phyloP scores from a whole-genome alignment of 441 rosid genomes.

The Kokia cookei region DNA sequence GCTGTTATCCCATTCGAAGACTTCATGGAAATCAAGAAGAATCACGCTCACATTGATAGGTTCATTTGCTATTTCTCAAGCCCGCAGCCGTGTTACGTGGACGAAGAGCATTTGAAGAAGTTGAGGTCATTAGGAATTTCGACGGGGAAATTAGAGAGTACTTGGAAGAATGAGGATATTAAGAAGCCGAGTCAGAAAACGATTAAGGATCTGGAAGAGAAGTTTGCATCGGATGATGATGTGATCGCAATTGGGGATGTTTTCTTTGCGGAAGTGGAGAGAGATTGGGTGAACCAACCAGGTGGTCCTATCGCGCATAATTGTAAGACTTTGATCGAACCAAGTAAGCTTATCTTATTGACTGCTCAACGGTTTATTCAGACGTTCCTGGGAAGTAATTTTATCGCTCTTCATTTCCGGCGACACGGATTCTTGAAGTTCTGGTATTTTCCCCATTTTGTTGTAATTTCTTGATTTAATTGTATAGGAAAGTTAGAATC shows the following conservation, averaged over 20 bases:
- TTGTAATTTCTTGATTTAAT: not conserved
- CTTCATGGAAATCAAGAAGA: conserved; percentile 47
- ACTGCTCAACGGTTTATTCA: conserved; percentile 91
- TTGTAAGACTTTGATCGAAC: conserved; percentile 85
- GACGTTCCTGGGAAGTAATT: conserved; percentile 84
- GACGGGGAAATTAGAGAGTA: conserved; percentile 59
- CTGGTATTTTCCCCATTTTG: conserved; percentile 42
- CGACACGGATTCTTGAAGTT: conserved; percentile 96
- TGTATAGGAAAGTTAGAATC: not conserved
- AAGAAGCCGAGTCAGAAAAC: conserved; percentile 58
- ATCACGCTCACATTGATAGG: conserved; percentile 50
- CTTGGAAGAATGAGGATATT: conserved; percentile 71
- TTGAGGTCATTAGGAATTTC: conserved; percentile 66
- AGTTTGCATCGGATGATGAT: conserved; percentile 54
- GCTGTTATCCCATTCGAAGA: conserved; percentile 73
- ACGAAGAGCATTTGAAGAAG: conserved; percentile 67
- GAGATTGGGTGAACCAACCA: conserved; percentile 79
- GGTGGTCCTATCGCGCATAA: conserved; percentile 90
- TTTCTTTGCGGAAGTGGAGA: conserved; percentile 70
- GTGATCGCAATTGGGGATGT: conserved; percentile 90
- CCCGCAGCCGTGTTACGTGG: conserved; percentile 71
- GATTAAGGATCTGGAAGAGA: conserved; percentile 55
- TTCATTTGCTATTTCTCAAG: conserved; percentile 71
- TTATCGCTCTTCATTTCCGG: conserved; percentile 81
- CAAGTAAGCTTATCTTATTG: conserved; percentile 61